Evolutionary conservation across 257 asterid genomes (phyloP).

Genomic region (Solanum medicagineum): DNA sequence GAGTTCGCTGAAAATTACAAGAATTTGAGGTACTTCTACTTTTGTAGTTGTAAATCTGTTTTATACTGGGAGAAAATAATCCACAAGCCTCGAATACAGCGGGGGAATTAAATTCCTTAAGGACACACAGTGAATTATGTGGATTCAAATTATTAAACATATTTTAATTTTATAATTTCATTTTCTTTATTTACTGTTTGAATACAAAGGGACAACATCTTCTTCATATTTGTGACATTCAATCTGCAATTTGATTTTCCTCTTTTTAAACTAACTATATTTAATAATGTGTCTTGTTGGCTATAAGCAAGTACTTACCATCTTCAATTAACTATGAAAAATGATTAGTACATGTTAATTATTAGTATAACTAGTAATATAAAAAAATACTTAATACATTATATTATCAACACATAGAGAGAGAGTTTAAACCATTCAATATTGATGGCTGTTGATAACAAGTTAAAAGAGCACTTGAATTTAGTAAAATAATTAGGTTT

Average conservation of each 20-base stretch:
- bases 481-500: not conserved
- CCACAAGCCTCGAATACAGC: too few species aligned
- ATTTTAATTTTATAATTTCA: too few species aligned
- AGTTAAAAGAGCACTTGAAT: not conserved
- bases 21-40: too few species aligned
- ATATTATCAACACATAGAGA: too few species aligned
- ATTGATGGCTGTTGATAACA: constrained; percentile 8
- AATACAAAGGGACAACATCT: not conserved
- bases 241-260: not conserved
- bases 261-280: not conserved
- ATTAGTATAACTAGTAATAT: not conserved
- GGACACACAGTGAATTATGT: too few species aligned
- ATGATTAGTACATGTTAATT: not conserved
- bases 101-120: too few species aligned
- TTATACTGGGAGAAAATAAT: too few species aligned
- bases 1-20: too few species aligned
- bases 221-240: not conserved
- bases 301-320: not conserved
- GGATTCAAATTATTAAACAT: too few species aligned
- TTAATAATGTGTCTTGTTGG: not conserved
- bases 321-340: not conserved
- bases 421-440: not conserved
- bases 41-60: too few species aligned
- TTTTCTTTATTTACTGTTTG: too few species aligned
- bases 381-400: not conserved